Conservation (phyloP, 2,329 filamentous ascomycete species). For the Paecilomyces dactylethromorphus region DNA sequence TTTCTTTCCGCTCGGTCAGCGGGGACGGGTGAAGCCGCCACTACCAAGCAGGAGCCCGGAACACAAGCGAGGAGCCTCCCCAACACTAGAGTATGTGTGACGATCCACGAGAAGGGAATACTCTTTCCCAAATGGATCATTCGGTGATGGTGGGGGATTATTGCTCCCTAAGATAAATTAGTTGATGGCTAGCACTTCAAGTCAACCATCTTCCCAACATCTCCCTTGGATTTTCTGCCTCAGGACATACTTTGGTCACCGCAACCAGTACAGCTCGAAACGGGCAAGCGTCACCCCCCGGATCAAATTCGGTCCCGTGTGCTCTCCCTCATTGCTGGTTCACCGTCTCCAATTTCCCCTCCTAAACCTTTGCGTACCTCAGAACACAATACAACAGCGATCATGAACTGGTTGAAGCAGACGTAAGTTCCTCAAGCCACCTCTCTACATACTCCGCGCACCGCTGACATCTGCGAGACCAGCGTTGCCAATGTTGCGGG, state of each 20-base stretch:
- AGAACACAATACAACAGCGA: conserved; percentile 36
- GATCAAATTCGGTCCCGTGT: not conserved
- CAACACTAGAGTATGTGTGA: not conserved
- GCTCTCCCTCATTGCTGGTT: not conserved
- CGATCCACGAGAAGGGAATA: not conserved
- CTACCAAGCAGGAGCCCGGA: not conserved
- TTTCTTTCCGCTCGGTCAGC: not conserved
- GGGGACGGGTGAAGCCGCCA: not conserved
- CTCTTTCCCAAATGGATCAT: not conserved
- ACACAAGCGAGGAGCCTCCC: not conserved
- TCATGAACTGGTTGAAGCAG: conserved; percentile 94
- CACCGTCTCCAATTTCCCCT: not conserved
- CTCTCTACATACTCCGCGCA: conserved; percentile 8
- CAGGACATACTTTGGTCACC: not conserved
- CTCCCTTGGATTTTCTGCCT: not conserved
- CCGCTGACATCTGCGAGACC: conserved; percentile 7
- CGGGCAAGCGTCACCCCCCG: not conserved
- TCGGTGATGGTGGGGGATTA: not conserved
- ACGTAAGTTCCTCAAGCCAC: conserved; percentile 54
- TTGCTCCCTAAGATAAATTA: not conserved
- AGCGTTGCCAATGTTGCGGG: conserved; percentile 73
- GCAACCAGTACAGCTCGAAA: not conserved
- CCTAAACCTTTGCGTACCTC: not conserved
- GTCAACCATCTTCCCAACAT: not conserved
- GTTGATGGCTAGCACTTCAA: not conserved